Evolutionary conservation across 2,329 filamentous ascomycete genomes (phyloP).

Genomic region (Exophiala lecanii-corni): DNA sequence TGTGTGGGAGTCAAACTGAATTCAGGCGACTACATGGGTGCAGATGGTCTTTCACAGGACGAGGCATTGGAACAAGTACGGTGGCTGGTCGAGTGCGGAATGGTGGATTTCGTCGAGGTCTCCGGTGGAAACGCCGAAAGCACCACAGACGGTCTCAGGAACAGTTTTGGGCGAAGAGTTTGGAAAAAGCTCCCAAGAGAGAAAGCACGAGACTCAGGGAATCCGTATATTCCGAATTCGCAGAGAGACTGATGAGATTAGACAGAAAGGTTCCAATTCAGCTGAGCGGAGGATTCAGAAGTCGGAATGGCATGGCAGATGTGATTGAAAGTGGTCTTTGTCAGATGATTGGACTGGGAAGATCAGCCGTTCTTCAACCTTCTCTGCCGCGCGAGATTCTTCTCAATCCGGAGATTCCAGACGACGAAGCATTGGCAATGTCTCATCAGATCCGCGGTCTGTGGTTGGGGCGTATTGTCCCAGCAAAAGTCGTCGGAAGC

Average conservation of each 20-base stretch:
- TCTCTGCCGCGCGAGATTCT: conserved; percentile 32
- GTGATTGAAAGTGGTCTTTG: conserved; percentile 45
- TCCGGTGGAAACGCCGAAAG: conserved; percentile 50
- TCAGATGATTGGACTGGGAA: conserved; percentile 47
- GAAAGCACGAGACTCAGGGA: too few species aligned
- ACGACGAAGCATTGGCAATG: conserved; percentile 27
- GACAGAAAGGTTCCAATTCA: conserved; percentile 5
- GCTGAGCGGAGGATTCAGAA: conserved; percentile 62
- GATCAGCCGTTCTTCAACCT: conserved; percentile 44
- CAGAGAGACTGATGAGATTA: too few species aligned
- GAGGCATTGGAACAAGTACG: conserved; percentile 57
- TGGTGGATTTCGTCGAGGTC: conserved; percentile 64
- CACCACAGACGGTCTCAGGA: too few species aligned
- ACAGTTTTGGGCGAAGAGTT: too few species aligned
- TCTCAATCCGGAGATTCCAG: conserved; percentile 19
- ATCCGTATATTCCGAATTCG: too few species aligned
- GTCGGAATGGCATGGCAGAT: conserved; percentile 46
- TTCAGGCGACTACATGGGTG: conserved; percentile 43
- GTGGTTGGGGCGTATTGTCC: conserved; percentile 32
- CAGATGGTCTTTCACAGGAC: conserved; percentile 30
- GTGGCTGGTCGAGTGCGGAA: conserved; percentile 36
- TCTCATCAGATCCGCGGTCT: conserved; percentile 30
- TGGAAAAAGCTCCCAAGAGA: too few species aligned
- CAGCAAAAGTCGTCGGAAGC: conserved; percentile 31
- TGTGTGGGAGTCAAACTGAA: conserved; percentile 50